These are phyloP conservation scores for Lachnellula arida DNA, from an alignment of 2,329 filamentous ascomycete species.

Conservation along the genomic window DNA sequence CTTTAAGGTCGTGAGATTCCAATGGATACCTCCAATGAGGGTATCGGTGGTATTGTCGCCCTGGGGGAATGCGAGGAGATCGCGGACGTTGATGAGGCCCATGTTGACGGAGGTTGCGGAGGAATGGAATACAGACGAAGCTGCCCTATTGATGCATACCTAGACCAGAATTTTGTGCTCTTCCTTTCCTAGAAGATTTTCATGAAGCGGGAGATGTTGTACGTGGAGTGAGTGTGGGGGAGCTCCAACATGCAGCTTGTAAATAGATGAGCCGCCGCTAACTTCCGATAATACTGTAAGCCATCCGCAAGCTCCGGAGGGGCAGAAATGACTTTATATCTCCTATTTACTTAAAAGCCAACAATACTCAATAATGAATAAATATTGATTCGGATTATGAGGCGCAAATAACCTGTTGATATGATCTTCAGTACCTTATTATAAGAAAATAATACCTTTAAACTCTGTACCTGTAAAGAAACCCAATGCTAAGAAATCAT, in stretches of 20 bases:
- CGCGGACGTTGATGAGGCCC: constrained; percentile 35
- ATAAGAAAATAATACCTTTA: no score
- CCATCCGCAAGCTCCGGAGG: constrained; percentile 10
- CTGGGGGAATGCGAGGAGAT: constrained; percentile 44
- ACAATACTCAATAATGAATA: no score
- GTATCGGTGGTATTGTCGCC: constrained; percentile 54
- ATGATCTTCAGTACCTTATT: no score
- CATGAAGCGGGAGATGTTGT: not conserved
- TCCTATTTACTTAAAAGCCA: no score
- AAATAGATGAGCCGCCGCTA: not conserved
- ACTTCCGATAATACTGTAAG: constrained; percentile 10
- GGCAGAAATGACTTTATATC: no score
- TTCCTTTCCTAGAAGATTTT: not conserved
- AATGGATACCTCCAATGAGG: constrained; percentile 56
- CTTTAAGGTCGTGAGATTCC: constrained; percentile 61
- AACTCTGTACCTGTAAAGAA: no score
- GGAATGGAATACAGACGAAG: not conserved
- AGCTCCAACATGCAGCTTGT: not conserved
- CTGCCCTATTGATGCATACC: not conserved
- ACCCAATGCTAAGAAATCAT: no score
- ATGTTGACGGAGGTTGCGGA: constrained; percentile 7
- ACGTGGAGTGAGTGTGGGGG: not conserved
- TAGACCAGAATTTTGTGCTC: not conserved
- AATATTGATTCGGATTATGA: not conserved
- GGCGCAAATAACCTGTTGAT: not conserved